Percentiles rank a stretch among this genome's conserved stretches.
phyloP scores from a whole-genome alignment of 2,329 filamentous ascomycete species.

The Alternaria sp. region DNA sequence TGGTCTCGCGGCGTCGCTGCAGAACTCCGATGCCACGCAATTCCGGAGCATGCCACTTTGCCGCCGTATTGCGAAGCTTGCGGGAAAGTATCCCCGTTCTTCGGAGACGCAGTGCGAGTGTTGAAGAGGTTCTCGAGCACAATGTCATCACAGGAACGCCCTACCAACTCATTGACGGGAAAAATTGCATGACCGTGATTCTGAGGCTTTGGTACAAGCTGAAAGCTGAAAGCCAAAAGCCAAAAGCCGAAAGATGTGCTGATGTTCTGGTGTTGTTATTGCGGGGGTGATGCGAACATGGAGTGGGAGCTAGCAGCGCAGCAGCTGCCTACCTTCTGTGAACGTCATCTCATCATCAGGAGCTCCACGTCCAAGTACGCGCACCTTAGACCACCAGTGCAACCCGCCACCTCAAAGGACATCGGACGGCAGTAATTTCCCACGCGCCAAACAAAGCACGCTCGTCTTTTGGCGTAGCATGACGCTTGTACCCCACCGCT shows the following conservation, averaged over 20 bases:
- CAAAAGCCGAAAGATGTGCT: too few relatives aligned
- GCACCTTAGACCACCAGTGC: not conserved
- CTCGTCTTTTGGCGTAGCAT: constrained; percentile 22
- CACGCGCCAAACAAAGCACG: not conserved
- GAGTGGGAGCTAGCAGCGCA: constrained; percentile 1
- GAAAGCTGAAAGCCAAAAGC: too few relatives aligned
- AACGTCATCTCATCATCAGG: constrained; percentile 12
- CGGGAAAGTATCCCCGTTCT: not conserved
- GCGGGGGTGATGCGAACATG: not conserved
- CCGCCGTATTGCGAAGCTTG: not conserved
- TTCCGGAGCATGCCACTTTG: constrained; percentile 10
- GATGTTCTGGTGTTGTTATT: not conserved
- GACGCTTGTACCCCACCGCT: constrained; percentile 25
- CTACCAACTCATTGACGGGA: not conserved
- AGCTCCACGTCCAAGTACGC: not conserved
- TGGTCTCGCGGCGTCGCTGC: not conserved
- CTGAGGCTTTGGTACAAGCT: not conserved
- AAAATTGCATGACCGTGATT: not conserved
- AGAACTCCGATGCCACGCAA: constrained; percentile 3
- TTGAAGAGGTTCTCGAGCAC: not conserved
- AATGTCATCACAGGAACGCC: not conserved
- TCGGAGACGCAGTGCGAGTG: not conserved
- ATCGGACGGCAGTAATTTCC: not conserved
- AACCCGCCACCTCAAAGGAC: not conserved
- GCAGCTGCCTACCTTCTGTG: not conserved